phyloP scores from a whole-genome alignment of 495 filamentous ascomycete species.

The Haplographium delicatum region DNA sequence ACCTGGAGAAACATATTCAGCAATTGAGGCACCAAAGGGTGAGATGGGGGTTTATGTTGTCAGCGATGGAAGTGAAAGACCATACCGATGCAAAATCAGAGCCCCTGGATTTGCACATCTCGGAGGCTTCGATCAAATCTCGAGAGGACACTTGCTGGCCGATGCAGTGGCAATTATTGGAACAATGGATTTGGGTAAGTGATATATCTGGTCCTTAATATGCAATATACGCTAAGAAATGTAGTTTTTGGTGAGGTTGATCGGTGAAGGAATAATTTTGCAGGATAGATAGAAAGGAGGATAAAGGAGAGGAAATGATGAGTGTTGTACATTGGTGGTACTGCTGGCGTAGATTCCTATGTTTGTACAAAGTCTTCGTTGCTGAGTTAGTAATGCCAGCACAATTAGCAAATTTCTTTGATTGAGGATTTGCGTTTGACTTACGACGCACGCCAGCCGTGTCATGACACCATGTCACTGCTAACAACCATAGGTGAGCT shows the following conservation, averaged over 20 bases:
- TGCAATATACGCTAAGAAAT: conserved; percentile 5
- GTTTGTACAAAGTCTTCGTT: conserved; percentile 22
- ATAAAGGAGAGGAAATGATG: not conserved
- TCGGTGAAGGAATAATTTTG: conserved; percentile 44
- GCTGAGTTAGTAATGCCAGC: conserved; percentile 23
- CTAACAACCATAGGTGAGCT: conserved; percentile 12
- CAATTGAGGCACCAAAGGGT: conserved; percentile 97
- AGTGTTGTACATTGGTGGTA: conserved; percentile 23
- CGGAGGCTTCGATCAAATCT: conserved; percentile 87
- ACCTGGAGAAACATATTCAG: conserved; percentile 96
- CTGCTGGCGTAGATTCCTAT: conserved; percentile 16
- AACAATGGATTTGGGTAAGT: conserved; percentile 77
- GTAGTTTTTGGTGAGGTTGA: conserved; percentile 64
- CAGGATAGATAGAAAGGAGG: too few relatives aligned
- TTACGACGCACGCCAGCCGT: too few relatives aligned
- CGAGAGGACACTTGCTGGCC: conserved; percentile 85
- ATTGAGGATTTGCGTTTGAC: not conserved
- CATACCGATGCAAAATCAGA: conserved; percentile 96
- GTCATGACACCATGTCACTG: conserved; percentile 13
- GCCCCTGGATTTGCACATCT: conserved; percentile 97
- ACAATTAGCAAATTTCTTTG: too few relatives aligned
- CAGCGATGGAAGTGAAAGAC: conserved; percentile 89
- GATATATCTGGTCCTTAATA: not conserved
- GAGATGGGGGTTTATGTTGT: conserved; percentile 99
- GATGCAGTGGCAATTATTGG: conserved; percentile 97